Base-by-base conservation (phyloP, 345 rosid genomes). In the Heritiera littoralis region DNA sequence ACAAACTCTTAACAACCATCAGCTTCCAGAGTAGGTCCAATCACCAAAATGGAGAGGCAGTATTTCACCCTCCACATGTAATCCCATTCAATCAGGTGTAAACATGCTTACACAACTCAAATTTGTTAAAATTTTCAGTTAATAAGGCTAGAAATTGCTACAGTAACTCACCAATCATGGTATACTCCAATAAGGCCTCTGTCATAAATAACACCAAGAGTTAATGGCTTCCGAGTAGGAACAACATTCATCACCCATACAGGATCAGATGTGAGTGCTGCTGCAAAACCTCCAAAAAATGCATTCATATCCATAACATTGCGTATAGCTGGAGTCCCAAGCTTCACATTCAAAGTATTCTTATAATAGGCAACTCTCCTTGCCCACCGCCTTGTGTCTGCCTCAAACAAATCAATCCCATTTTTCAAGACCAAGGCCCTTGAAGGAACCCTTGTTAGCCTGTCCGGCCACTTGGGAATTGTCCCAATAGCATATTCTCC, bases 281-380 rank as follows among this genome's bases (percentile, higher is more conserved):
- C 97, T 0, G 98, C 97, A 88, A 96, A 94, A 76, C 98, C 94
- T 61, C 99, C 99, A 18, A 96, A 90, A 85, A 94, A 85, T 18
- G 99, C 94, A 77, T 92, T 94, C 99, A 96, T 94, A 79, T 96
- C 99, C 97, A 96, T 91, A 78, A 91, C 80, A 74, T 96, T 96
- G 83, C 97, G 92, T 54, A 87, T 77, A 74, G 95, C 87, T 40
- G 89, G 88, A 86, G 90, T 83, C 80, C 97, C 98, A 58, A 94
- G 85, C 90, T 87, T 79, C 89, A 94, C 66, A 40, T 89, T 86
- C 83, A 92, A 81, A 15, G 83, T 79, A 71, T 85, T 86, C 85
- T 88, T 94, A 83, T 97, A 94, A 82, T 94, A 92, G 71, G 92
- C 86, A 81, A 94, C 97, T 81, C 98, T 87, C 87, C 97, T 92